A percentile compares a stretch with the other conserved stretches of the same genome.
Conservation (phyloP, 192 early-diverging fungal species). For the Linnemannia exigua region DNA sequence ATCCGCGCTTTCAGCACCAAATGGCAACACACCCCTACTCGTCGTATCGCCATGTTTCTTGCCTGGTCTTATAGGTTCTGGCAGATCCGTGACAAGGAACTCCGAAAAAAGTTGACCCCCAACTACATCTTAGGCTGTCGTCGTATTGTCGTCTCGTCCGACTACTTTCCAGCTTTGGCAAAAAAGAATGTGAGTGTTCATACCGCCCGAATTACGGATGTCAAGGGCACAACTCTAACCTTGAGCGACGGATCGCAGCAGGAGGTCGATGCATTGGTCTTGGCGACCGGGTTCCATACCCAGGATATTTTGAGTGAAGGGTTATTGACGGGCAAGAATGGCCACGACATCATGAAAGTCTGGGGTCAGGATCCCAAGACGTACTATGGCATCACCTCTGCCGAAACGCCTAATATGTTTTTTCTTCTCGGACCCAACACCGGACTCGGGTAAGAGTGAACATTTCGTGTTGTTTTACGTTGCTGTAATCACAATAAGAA, state of each 20-base stretch:
- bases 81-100: constrained; percentile 6
- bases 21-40: not conserved
- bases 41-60: not conserved
- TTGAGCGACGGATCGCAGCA: constrained; percentile 26
- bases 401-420: constrained; percentile 65
- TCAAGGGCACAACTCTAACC: constrained; percentile 24
- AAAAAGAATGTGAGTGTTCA: constrained; percentile 16
- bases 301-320: constrained; percentile 14
- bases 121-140: constrained; percentile 53
- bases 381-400: constrained; percentile 53
- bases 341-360: constrained; percentile 14
- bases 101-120: constrained; percentile 49
- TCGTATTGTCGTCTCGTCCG: constrained; percentile 23
- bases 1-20: constrained; percentile 9
- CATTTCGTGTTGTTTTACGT: not conserved
- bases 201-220: constrained; percentile 14
- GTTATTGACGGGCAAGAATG: constrained; percentile 42
- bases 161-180: constrained; percentile 35
- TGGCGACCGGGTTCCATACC: constrained; percentile 63
- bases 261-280: constrained; percentile 57
- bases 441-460: constrained; percentile 34
- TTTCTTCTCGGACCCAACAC: constrained; percentile 61
- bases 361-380: constrained; percentile 49
- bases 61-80: constrained; percentile 17
- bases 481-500: not conserved